phyloP scores from a whole-genome alignment of 176 grass and related monocot genomes.

The Hordeum marinum region DNA sequence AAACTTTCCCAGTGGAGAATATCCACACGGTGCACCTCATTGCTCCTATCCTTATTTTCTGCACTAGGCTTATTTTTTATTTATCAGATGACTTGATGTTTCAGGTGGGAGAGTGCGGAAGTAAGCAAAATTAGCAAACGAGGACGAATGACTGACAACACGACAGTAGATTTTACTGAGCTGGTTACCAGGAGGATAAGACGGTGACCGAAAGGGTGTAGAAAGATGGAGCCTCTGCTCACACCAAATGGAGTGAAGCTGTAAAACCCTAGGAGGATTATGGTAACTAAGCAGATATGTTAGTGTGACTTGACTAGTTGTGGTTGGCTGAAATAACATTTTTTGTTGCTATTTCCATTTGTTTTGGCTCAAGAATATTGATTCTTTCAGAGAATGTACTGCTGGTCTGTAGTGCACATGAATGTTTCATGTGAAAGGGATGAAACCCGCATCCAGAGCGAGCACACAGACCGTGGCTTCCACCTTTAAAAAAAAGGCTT shows the following conservation, averaged over 20 bases:
- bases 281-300: background rate
- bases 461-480: background rate
- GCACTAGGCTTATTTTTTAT: background rate
- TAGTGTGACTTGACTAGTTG: background rate
- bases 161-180: background rate
- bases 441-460: background rate
- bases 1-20: background rate
- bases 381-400: background rate
- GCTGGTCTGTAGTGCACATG: background rate
- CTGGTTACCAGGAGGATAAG: background rate
- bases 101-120: background rate
- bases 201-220: background rate
- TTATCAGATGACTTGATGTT: background rate
- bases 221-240: background rate
- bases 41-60: background rate
- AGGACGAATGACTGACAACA: background rate
- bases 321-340: background rate
- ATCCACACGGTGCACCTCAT: background rate
- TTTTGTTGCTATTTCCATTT: background rate
- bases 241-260: conserved; percentile 1
- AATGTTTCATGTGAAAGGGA: background rate
- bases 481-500: background rate
- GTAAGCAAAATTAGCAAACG: background rate
- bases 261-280: background rate
- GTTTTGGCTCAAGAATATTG: background rate